Base-by-base conservation (phyloP, 331 rosid genomes). In the Phaseolus coccineus region DNA sequence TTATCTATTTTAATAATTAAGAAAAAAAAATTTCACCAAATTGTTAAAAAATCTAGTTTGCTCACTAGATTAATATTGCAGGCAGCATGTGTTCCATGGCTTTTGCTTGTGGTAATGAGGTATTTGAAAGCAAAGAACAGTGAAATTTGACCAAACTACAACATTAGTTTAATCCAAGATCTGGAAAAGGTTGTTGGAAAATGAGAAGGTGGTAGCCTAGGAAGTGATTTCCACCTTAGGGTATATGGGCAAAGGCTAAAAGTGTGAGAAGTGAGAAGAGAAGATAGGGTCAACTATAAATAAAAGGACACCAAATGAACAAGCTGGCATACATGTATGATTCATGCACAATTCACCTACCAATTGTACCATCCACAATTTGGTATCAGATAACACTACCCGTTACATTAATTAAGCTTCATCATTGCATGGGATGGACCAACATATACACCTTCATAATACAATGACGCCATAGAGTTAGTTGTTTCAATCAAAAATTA, bases 331-430 rank as follows among this genome's bases (percentile, higher is more conserved):
- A 78, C 87, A 69, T 66, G 13, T 28, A 77, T 44, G 52, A 69
- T 58, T 68, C 81, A 79, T 58, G 73, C 77, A 68, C 6, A 57
- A 69, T 77, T 67, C 83, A 83, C 80, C 87, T 57, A 83, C 83
- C 84, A 68, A 66, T 28, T 33, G 61, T 55, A 58, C 75, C 65
- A 71, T 64, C 64, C 55, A 71, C 48, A 71, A 25, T 73, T 73
- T 72, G 44, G 31, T 67, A 73, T 58, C 83, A 28, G 84, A 79
- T 83, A 74, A 68, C 87, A 74, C 31, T 15, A 52, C 14, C 39
- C 84, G 79, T 83, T 83, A 83, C 84, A 83, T 83, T 83, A 83
- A 79, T 83, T 73, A 79, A 67, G 62, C 22, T 74, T 31, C 81
- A 83, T 79, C 3, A 83, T 78, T 79, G 81, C 80, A 58, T 65